A percentile compares a stretch with the other conserved stretches of the same genome.
Evolutionary conservation across 805 yeast genomes (phyloP).

Genomic region (Teunomyces pallodes): DNA sequence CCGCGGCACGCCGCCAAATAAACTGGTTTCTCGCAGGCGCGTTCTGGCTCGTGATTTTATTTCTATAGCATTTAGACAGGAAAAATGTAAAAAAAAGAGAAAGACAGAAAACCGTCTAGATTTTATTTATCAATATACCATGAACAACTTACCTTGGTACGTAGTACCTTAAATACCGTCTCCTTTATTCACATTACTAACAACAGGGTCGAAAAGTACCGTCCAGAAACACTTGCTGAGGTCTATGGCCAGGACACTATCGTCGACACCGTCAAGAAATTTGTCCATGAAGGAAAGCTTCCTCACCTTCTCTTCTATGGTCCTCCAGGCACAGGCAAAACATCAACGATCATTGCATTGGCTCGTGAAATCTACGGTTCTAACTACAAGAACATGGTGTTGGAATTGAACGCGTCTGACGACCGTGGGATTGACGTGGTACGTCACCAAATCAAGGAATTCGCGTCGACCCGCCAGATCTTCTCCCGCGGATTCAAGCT

Average conservation of each 20-base stretch:
- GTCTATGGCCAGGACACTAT: constrained; percentile 90
- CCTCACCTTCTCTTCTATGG: constrained; percentile 95
- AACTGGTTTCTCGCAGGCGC: constrained; percentile 15
- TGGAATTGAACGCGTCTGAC: constrained; percentile 94
- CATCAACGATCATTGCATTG: constrained; percentile 82
- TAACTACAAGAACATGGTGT: constrained; percentile 80
- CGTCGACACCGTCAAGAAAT: constrained; percentile 78
- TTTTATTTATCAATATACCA: neutral
- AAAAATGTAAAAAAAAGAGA: neutral
- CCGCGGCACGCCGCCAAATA: constrained; percentile 5
- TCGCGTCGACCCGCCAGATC: constrained; percentile 94
- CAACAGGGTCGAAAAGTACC: constrained; percentile 84
- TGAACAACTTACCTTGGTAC: constrained; percentile 13
- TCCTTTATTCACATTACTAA: neutral
- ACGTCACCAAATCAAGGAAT: constrained; percentile 94
- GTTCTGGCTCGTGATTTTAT: constrained; percentile 4
- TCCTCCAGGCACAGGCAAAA: constrained; percentile 93
- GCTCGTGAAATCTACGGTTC: constrained; percentile 86
- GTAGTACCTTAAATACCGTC: neutral
- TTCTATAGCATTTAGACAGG: neutral
- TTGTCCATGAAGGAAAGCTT: constrained; percentile 75
- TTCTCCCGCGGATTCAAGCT: constrained; percentile 83
- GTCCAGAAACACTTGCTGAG: constrained; percentile 81
- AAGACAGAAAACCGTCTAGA: neutral
- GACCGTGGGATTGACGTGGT: constrained; percentile 98